Conservation (phyloP, 106 monocot genomes). For the Apostasia ramifera region DNA sequence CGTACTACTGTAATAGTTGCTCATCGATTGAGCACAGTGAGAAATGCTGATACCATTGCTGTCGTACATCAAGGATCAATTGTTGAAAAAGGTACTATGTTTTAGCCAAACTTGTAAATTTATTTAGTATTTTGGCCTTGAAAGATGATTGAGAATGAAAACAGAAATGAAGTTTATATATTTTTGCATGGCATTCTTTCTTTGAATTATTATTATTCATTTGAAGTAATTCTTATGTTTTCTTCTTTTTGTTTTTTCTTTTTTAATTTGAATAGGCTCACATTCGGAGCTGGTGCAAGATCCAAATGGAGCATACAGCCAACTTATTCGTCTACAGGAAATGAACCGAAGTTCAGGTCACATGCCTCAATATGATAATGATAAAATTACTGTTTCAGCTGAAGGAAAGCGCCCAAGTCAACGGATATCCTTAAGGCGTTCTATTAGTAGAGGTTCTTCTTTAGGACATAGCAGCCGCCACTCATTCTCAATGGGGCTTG, state of each 20-base stretch:
- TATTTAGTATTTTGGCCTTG: too few relatives aligned
- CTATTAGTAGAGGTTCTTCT: conserved; percentile 18
- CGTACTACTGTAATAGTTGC: too few relatives aligned
- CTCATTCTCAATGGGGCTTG: conserved; percentile 4
- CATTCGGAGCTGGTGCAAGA: conserved; percentile 20
- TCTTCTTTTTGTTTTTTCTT: not conserved
- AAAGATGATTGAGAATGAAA: too few relatives aligned
- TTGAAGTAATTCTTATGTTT: too few relatives aligned
- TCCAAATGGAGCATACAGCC: conserved; percentile 30
- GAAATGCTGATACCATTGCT: conserved; percentile 13
- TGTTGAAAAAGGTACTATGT: conserved; percentile 23
- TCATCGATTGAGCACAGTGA: too few relatives aligned
- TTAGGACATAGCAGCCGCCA: conserved; percentile 8
- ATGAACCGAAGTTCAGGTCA: conserved; percentile 24
- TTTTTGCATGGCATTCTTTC: too few relatives aligned
- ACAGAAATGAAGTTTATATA: too few relatives aligned
- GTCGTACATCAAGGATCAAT: conserved; percentile 25
- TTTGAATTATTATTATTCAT: too few relatives aligned
- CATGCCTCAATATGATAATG: not conserved
- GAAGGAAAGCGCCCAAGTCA: not conserved
- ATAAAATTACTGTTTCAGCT: not conserved
- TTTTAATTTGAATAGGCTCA: conserved; percentile 12
- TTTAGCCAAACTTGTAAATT: too few relatives aligned
- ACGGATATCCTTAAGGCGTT: conserved; percentile 2
- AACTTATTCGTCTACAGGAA: conserved; percentile 32